Conservation (phyloP, 1,284 basidiomycete genomes). For the Earliella scabrosa region DNA sequence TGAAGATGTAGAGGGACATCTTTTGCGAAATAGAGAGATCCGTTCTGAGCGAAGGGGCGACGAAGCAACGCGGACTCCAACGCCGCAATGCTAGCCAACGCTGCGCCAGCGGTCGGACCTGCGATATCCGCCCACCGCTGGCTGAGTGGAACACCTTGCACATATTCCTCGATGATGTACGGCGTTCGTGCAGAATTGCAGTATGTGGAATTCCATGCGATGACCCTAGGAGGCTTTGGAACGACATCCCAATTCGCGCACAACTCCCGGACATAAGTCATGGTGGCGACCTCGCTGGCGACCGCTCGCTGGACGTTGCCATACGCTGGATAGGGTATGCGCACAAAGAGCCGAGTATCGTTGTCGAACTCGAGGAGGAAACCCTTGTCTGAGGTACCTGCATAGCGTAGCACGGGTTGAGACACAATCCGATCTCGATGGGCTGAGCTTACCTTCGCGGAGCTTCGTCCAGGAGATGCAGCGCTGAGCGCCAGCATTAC, state of each 20-base stretch:
- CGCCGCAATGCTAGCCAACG: not conserved
- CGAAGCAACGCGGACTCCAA: not conserved
- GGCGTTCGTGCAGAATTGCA: conserved; percentile 10
- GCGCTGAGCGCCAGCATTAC: not conserved
- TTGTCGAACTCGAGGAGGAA: conserved; percentile 13
- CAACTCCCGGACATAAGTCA: conserved; percentile 7
- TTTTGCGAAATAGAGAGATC: conserved; percentile 11
- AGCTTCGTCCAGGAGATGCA: conserved; percentile 8
- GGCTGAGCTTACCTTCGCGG: not conserved
- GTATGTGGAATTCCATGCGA: conserved; percentile 12
- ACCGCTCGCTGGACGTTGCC: conserved; percentile 7
- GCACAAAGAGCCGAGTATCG: not conserved
- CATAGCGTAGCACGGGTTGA: not conserved
- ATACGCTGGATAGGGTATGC: conserved; percentile 5
- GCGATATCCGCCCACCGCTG: conserved; percentile 4
- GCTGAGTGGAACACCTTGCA: conserved; percentile 3
- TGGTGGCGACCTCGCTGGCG: conserved; percentile 17
- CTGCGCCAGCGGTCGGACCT: not conserved
- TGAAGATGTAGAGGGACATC: not conserved
- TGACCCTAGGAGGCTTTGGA: conserved; percentile 9
- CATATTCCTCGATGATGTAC: conserved; percentile 13
- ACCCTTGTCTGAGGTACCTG: conserved; percentile 8
- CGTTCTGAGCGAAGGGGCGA: not conserved
- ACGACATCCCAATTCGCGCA: not conserved
- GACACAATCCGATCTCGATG: not conserved